Conservation (phyloP, 306 rosid genomes). For the Acacia acuminata region DNA sequence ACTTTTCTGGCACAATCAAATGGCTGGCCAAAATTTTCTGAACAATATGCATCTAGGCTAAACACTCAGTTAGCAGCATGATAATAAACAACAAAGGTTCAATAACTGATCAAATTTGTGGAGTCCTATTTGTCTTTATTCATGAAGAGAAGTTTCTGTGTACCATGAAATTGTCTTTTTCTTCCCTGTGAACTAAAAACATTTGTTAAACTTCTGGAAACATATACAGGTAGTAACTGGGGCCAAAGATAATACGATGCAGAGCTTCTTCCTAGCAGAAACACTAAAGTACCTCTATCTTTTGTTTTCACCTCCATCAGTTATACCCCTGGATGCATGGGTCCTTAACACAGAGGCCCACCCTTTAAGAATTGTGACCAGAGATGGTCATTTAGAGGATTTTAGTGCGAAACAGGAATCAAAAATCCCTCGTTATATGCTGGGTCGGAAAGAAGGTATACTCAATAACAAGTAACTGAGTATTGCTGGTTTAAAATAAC, state of each 20-base stretch:
- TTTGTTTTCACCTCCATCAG: slow-evolving; percentile 62
- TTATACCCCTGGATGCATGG: slow-evolving; percentile 63
- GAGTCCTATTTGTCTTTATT: not conserved
- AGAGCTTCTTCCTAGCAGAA: slow-evolving; percentile 75
- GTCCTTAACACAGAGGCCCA: slow-evolving; percentile 77
- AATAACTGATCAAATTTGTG: not conserved
- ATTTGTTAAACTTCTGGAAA: slow-evolving; percentile 23
- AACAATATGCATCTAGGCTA: slow-evolving; percentile 11
- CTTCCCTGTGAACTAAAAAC: slow-evolving; percentile 20
- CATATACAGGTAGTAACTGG: slow-evolving; percentile 52
- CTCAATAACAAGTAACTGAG: slow-evolving; percentile 30
- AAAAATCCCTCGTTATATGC: slow-evolving; percentile 39
- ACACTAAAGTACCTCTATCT: slow-evolving; percentile 69
- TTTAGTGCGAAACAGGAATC: slow-evolving; percentile 13
- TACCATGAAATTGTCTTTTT: slow-evolving; percentile 3
- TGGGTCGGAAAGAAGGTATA: slow-evolving; percentile 54
- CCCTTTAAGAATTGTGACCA: slow-evolving; percentile 52
- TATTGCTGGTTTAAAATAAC: slow-evolving; percentile 23
- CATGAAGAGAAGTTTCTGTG: slow-evolving; percentile 19
- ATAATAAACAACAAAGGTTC: slow-evolving; percentile 7
- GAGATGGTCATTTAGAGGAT: slow-evolving; percentile 27
- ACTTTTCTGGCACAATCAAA: not conserved
- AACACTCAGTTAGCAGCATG: not conserved
- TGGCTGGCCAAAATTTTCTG: slow-evolving; percentile 15
- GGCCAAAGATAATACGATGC: slow-evolving; percentile 57